A percentile compares a stretch with the other conserved stretches of the same genome.
Evolutionary conservation across 495 filamentous ascomycete species (phyloP).

Genomic region (Neurospora sp.): DNA sequence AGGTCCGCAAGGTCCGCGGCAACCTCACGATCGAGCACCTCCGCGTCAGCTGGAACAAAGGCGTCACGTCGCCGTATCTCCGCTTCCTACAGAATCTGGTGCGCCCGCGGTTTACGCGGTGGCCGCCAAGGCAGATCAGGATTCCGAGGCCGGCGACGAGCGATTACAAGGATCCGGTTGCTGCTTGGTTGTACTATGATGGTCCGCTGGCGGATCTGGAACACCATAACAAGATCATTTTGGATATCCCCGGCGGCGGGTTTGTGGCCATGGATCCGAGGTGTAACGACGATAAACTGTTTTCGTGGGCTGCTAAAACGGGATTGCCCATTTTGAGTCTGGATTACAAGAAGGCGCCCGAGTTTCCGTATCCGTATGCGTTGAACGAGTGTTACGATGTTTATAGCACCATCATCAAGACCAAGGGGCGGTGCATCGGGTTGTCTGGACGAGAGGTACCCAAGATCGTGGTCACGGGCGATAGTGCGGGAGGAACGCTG

Average conservation of each 20-base stretch:
- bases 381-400: constrained; percentile 95
- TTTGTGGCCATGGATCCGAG: constrained; percentile 93
- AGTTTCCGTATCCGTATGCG: constrained; percentile 90
- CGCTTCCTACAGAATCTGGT: constrained; percentile 55
- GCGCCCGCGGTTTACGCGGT: constrained; percentile 68
- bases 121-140: constrained; percentile 67
- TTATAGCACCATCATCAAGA: constrained; percentile 70
- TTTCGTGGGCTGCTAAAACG: constrained; percentile 78
- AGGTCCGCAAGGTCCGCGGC: constrained; percentile 82
- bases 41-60: constrained; percentile 91
- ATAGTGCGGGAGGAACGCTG: constrained; percentile 88
- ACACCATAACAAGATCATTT: constrained; percentile 66
- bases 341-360: constrained; percentile 90
- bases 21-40: constrained; percentile 85
- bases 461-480: constrained; percentile 72
- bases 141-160: constrained; percentile 72
- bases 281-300: constrained; percentile 82
- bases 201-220: constrained; percentile 68
- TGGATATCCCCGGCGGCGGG: constrained; percentile 90
- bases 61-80: constrained; percentile 67
- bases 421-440: constrained; percentile 70
- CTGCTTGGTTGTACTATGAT: constrained; percentile 90
- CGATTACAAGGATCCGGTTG: constrained; percentile 70
- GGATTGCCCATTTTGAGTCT: constrained; percentile 80
- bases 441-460: constrained; percentile 63